Evolutionary conservation across 129 eudicot species (phyloP), one percentile per base, ranked within the genome.

Genomic region (Sambucus nigra): DNA sequence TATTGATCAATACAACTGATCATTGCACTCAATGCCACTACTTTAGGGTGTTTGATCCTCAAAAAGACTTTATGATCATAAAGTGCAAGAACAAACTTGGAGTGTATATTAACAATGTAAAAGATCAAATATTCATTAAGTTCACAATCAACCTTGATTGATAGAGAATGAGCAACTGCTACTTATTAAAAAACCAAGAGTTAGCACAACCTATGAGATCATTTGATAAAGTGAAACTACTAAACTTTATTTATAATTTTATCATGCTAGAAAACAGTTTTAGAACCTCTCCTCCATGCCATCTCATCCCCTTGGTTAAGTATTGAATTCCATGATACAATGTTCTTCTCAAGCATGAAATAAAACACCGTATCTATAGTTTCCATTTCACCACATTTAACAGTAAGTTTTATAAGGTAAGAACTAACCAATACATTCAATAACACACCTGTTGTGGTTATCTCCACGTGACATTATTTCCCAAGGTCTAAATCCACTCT

Each of bases 251-350:
- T 19, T 59, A 32, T 8, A 50, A 27, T 10, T 59, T 60, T 19
- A 27, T 19, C 66, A 67, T 60, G 25, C 47, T 51, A 21, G 59
- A 25, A 59, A 58, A 67, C 52, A 67, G 45, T n/a, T 45, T 51
- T 39, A 58, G 32, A 58, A 53, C 64, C 66, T 59, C 59, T 26
- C 22, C 13, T 18, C 48, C 56, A 27, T 67, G 21, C 65, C 23
- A 27, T 13, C 21, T 58, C 29, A 17, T 60, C 66, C 59, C 58
- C 58, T 18, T 66, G 66, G 50, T 59, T 67, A 51, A 67, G 73
- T 38, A 67, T 57, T 32, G 59, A 65, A 59, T 67, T 67, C 73
- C 73, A 67, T 21, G 50, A 51, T 9, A 67, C 73, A 38, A 18
- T 53, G 51, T 67, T 67, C 47, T 22, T 42, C 57, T 38, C 60